A percentile compares a stretch with the other conserved stretches of the same genome.
Conservation (phyloP, 2,329 filamentous ascomycete species). For the Fusarium buxicola region DNA sequence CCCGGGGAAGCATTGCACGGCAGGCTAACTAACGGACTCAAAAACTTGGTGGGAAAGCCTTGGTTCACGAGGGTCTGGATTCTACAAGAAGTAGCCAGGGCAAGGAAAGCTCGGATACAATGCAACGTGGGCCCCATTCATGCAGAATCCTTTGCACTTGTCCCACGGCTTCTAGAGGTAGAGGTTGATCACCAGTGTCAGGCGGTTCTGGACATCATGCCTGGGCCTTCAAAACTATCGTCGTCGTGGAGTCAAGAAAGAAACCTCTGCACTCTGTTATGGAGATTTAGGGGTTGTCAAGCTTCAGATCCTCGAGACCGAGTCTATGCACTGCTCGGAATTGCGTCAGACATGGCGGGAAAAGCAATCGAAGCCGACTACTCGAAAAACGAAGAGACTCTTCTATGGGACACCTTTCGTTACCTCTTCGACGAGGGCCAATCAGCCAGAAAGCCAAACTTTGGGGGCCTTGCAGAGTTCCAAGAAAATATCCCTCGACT, state of each 20-base stretch:
- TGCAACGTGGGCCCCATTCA: background rate
- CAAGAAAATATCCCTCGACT: background rate
- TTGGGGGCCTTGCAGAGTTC: background rate
- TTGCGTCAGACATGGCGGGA: background rate
- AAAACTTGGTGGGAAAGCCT: fast-evolving
- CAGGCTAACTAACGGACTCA: fast-evolving
- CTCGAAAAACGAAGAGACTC: background rate
- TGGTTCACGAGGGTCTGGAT: conserved; percentile 34
- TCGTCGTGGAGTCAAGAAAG: conserved; percentile 21
- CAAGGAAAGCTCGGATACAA: background rate
- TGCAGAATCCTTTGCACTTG: background rate
- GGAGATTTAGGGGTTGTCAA: background rate
- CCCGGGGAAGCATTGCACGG: fast-evolving
- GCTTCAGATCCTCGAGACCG: conserved; percentile 16
- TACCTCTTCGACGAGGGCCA: background rate
- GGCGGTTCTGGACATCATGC: conserved; percentile 32
- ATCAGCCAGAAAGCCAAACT: fast-evolving
- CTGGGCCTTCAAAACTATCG: background rate
- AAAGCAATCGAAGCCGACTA: background rate
- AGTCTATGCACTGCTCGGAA: conserved; percentile 18
- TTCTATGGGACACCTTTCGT: background rate
- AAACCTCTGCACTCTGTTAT: conserved; percentile 11
- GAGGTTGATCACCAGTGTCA: background rate
- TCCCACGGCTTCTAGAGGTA: background rate
- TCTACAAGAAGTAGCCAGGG: conserved; percentile 22